Evolutionary conservation across 2,329 filamentous ascomycete genomes (phyloP).

Genomic region (Geosmithia flava): DNA sequence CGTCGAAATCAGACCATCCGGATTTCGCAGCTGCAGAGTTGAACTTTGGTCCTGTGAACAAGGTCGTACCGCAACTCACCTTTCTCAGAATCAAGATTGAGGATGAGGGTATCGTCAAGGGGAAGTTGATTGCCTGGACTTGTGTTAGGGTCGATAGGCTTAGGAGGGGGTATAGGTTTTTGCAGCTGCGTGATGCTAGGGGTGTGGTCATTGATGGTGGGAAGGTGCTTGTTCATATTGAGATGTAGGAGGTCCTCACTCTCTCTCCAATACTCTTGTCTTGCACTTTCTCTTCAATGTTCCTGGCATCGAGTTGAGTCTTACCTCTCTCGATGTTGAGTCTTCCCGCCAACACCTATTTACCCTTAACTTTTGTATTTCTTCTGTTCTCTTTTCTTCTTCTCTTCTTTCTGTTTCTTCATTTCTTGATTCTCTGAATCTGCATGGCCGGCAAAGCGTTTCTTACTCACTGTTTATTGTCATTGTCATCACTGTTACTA

Average conservation of each 20-base stretch:
- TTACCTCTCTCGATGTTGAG: too few species aligned
- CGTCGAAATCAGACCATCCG: constrained; percentile 44
- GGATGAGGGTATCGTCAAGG: constrained; percentile 25
- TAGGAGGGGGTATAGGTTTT: constrained; percentile 39
- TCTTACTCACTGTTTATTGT: too few species aligned
- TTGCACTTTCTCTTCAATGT: too few species aligned
- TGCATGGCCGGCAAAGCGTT: too few species aligned
- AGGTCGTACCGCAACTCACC: constrained; percentile 56
- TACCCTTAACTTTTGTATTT: too few species aligned
- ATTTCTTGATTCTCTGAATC: too few species aligned
- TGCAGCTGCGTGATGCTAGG: constrained; percentile 33
- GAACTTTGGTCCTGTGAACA: constrained; percentile 42
- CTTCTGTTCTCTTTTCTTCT: too few species aligned
- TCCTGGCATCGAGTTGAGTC: too few species aligned
- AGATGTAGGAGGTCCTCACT: constrained; percentile 21
- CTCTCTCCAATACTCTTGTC: too few species aligned
- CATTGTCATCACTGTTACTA: too few species aligned
- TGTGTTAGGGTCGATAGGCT: constrained; percentile 48
- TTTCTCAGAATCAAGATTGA: constrained; percentile 53
- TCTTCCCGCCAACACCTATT: too few species aligned
- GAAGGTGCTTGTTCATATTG: constrained; percentile 38
- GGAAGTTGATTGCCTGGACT: constrained; percentile 37
- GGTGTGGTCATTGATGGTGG: constrained; percentile 30
- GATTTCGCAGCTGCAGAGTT: constrained; percentile 45
- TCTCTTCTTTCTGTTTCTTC: too few species aligned